phyloP scores from a whole-genome alignment of 768 basidiomycete species.

The Lactarius evosmus region DNA sequence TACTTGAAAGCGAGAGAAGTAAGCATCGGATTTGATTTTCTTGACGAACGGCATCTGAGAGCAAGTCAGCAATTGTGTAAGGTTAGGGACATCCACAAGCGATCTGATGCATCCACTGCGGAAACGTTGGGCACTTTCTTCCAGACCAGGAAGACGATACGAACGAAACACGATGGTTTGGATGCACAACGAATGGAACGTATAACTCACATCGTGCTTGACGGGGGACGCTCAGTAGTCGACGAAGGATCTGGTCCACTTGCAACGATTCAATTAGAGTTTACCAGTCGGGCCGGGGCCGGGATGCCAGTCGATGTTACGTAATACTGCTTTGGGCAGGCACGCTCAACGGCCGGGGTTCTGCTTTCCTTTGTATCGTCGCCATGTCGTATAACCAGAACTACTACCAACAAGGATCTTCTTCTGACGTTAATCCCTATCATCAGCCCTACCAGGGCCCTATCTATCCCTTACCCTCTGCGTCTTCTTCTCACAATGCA shows the following conservation, averaged over 20 bases:
- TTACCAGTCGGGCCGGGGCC: not conserved
- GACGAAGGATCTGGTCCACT: constrained; percentile 8
- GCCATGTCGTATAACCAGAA: constrained; percentile 54
- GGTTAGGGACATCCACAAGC: constrained; percentile 10
- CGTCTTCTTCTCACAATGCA: constrained; percentile 63
- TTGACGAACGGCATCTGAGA: constrained; percentile 93
- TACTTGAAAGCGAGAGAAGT: constrained; percentile 98
- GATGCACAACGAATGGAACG: not conserved
- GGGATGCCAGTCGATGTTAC: not conserved
- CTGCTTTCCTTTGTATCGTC: constrained; percentile 8
- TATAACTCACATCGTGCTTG: constrained; percentile 15
- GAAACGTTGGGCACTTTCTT: constrained; percentile 35
- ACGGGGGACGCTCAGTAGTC: constrained; percentile 3
- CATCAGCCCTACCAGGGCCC: constrained; percentile 79
- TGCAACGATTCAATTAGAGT: constrained; percentile 3
- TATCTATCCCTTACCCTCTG: constrained; percentile 59
- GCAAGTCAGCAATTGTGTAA: constrained; percentile 17
- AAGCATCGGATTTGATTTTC: constrained; percentile 92
- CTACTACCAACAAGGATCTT: constrained; percentile 25
- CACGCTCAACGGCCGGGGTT: not conserved
- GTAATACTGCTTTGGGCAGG: no score
- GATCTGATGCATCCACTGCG: constrained; percentile 33
- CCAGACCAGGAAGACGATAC: not conserved
- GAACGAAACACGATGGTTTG: not conserved
- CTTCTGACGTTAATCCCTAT: constrained; percentile 71